Conservation (phyloP, 805 yeast species). For the Barnettozyma wickerhamii region DNA sequence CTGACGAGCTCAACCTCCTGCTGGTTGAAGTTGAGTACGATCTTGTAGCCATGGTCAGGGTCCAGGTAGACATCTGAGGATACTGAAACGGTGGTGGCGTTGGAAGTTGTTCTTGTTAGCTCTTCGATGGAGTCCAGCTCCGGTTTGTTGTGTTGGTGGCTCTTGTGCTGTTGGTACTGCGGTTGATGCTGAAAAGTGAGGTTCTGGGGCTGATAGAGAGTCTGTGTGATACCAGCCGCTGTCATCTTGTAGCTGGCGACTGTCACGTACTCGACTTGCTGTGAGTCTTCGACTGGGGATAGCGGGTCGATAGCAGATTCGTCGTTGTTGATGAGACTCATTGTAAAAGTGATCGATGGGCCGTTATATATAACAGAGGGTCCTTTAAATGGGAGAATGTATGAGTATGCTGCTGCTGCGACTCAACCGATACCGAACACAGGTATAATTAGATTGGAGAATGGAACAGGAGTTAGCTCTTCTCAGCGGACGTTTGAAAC, state of each 20-base stretch:
- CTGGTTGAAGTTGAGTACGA: constrained; percentile 26
- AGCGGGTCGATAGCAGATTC: not conserved
- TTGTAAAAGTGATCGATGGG: too few species aligned
- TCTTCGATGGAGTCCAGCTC: constrained; percentile 10
- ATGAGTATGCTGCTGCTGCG: not conserved
- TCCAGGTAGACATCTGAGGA: constrained; percentile 22
- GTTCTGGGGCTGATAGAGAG: constrained; percentile 6
- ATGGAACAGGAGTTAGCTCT: not conserved
- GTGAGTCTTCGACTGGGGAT: not conserved
- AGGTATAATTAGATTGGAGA: not conserved
- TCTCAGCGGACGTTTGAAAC: too few species aligned
- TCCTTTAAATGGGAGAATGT: not conserved
- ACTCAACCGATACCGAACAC: not conserved
- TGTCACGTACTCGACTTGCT: constrained; percentile 3
- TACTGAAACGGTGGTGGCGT: constrained; percentile 1
- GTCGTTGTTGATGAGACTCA: not conserved
- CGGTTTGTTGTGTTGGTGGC: constrained; percentile 3
- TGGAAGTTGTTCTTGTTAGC: constrained; percentile 7
- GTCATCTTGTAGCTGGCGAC: constrained; percentile 10
- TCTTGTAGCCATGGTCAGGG: constrained; percentile 20
- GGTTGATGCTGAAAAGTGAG: not conserved
- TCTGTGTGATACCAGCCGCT: constrained; percentile 1
- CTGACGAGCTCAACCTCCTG: constrained; percentile 33
- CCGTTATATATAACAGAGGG: not conserved
- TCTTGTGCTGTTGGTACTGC: not conserved